Evolutionary conservation across 1,139 yeast genomes (phyloP).

Genomic region (Taphrina deformans): DNA sequence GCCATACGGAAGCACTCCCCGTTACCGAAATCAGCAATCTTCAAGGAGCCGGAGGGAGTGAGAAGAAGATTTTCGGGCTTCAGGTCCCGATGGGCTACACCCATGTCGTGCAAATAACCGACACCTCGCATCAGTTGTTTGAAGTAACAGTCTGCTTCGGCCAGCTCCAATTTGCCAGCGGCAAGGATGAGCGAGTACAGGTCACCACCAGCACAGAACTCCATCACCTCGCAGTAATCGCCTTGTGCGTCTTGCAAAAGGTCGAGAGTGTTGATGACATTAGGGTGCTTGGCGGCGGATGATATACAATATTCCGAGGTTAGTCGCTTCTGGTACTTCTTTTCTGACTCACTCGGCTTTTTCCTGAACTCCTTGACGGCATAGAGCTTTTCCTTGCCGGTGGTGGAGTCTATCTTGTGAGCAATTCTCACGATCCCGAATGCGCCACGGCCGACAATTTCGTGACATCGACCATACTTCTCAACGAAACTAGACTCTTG

Average conservation of each 20-base stretch:
- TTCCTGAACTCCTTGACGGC: conserved; percentile 82
- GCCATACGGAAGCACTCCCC: conserved; percentile 96
- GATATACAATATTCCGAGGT: conserved; percentile 85
- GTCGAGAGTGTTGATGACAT: conserved; percentile 84
- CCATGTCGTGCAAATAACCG: conserved; percentile 95
- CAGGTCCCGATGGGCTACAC: conserved; percentile 91
- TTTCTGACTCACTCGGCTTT: conserved; percentile 57
- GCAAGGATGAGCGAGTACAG: conserved; percentile 61
- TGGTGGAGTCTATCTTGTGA: conserved; percentile 53
- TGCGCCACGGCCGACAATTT: conserved; percentile 74
- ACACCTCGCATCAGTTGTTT: conserved; percentile 90
- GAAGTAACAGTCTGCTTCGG: conserved; percentile 93
- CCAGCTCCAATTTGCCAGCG: conserved; percentile 75
- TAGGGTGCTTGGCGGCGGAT: conserved; percentile 71
- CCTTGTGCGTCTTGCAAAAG: conserved; percentile 86
- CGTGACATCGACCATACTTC: conserved; percentile 77
- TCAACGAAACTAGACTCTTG: conserved; percentile 51
- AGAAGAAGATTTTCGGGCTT: conserved; percentile 89
- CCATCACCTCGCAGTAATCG: conserved; percentile 75
- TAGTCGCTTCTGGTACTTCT: conserved; percentile 66
- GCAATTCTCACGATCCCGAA: conserved; percentile 81
- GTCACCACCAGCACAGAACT: conserved; percentile 51
- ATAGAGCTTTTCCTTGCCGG: conserved; percentile 54
- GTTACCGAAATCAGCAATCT: conserved; percentile 93
- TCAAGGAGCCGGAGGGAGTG: conserved; percentile 74